Evolutionary conservation across 805 yeast species (phyloP).

Genomic region (Tetrapisispora pingtungensis): DNA sequence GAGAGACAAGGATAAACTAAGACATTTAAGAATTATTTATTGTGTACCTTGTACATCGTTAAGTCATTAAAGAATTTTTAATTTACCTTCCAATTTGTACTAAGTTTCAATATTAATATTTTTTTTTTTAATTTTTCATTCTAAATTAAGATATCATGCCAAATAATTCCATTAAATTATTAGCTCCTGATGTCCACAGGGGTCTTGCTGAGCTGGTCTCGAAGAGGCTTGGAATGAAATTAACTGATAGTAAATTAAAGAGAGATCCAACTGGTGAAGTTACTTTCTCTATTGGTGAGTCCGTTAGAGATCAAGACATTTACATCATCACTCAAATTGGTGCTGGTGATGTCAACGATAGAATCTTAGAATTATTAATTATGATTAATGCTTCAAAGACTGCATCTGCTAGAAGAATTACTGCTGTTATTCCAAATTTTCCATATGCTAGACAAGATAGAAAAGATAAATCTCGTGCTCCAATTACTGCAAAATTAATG

Average conservation of each 20-base stretch:
- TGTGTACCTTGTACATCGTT: neutral
- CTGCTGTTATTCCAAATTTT: conserved; percentile 91
- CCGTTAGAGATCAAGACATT: conserved; percentile 77
- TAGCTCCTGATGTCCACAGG: conserved; percentile 60
- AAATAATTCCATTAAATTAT: conserved; percentile 56
- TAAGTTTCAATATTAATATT: too few species aligned
- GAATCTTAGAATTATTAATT: conserved; percentile 75
- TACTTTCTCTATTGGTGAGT: conserved; percentile 67
- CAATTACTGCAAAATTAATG: conserved; percentile 88
- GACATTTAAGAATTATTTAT: neutral
- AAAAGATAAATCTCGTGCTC: conserved; percentile 92
- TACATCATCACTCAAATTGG: conserved; percentile 80
- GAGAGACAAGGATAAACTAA: too few species aligned
- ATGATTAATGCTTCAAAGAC: conserved; percentile 90
- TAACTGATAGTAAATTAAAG: conserved; percentile 54
- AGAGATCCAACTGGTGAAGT: conserved; percentile 67
- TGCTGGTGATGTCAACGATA: conserved; percentile 75
- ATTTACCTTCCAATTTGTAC: too few species aligned
- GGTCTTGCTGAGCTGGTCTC: conserved; percentile 64
- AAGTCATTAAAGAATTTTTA: neutral
- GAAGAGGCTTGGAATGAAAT: conserved; percentile 45
- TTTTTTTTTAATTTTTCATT: neutral
- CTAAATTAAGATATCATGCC: conserved; percentile 37
- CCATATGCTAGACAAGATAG: conserved; percentile 97
- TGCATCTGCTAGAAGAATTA: conserved; percentile 90